Percentiles rank a stretch among this genome's conserved stretches.
Evolutionary conservation across 305 asterid genomes (phyloP).

Genomic region (Solanum hybrid): DNA sequence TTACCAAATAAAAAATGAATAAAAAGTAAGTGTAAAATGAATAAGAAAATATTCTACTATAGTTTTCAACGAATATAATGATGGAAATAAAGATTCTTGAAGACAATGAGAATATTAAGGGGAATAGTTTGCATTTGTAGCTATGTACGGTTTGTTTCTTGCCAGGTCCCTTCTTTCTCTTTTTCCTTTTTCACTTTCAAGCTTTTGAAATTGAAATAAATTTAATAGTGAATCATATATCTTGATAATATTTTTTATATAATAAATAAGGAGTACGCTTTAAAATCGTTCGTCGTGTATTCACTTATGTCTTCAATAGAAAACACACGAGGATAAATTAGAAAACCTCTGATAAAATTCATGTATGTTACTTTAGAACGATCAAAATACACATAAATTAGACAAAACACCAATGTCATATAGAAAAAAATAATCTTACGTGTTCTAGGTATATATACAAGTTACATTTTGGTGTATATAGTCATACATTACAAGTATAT

Average conservation of each 20-base stretch:
- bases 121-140: not conserved
- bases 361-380: too few relatives aligned
- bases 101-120: not conserved
- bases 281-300: too few relatives aligned
- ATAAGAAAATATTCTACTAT: not conserved
- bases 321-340: too few relatives aligned
- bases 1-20: not conserved
- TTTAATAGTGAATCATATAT: not conserved
- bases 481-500: too few relatives aligned
- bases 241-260: fast-evolving
- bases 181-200: not conserved
- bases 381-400: too few relatives aligned
- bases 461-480: too few relatives aligned
- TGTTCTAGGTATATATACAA: too few relatives aligned
- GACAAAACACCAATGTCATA: too few relatives aligned
- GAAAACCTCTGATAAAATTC: too few relatives aligned
- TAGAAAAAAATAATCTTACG: too few relatives aligned
- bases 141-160: not conserved
- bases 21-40: not conserved
- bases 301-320: too few relatives aligned
- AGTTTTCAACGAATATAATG: not conserved
- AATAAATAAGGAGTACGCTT: fast-evolving
- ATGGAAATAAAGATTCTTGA: not conserved
- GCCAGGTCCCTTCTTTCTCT: not conserved
- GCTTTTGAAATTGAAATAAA: not conserved